phyloP scores from a whole-genome alignment of 2,329 filamentous ascomycete species.

The Dothistroma septosporum region DNA sequence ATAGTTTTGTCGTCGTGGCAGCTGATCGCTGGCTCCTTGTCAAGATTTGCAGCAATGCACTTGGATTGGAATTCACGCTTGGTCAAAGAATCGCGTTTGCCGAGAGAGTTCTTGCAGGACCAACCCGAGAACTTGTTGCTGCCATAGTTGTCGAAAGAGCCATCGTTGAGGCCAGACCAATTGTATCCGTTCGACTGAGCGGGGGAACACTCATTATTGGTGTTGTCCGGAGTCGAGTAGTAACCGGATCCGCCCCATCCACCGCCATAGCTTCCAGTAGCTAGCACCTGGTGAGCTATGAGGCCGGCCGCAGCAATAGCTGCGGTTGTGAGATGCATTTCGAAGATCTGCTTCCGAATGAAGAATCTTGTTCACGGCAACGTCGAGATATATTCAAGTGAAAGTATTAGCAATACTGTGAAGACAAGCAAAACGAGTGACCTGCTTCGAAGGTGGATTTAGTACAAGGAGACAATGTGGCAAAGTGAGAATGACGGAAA shows the following conservation, averaged over 20 bases:
- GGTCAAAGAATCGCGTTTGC: constrained; percentile 55
- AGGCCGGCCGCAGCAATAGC: constrained; percentile 17
- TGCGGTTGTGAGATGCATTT: constrained; percentile 18
- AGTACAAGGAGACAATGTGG: constrained; percentile 6
- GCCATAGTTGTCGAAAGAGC: constrained; percentile 62
- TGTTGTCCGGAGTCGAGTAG: constrained; percentile 67
- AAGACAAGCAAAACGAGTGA: constrained; percentile 45
- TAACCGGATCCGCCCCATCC: constrained; percentile 47
- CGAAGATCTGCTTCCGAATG: constrained; percentile 1
- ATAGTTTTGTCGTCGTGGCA: constrained; percentile 55
- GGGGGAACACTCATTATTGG: constrained; percentile 71
- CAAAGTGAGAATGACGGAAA: constrained; percentile 31
- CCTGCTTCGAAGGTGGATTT: constrained; percentile 34
- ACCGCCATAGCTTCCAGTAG: constrained; percentile 26
- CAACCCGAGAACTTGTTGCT: constrained; percentile 73
- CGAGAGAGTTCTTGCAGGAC: constrained; percentile 59
- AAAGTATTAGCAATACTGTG: constrained; percentile 23
- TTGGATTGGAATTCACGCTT: constrained; percentile 44
- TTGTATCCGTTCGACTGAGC: constrained; percentile 67
- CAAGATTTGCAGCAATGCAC: constrained; percentile 43
- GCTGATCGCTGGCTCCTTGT: constrained; percentile 41
- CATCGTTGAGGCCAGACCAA: constrained; percentile 62
- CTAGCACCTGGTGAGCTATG: constrained; percentile 47
- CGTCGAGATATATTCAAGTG: constrained; percentile 11
- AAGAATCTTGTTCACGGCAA: constrained; percentile 9